Evolutionary conservation across 2,329 filamentous ascomycete species (phyloP).

Genomic region (Coniochaeta hoffmannii): DNA sequence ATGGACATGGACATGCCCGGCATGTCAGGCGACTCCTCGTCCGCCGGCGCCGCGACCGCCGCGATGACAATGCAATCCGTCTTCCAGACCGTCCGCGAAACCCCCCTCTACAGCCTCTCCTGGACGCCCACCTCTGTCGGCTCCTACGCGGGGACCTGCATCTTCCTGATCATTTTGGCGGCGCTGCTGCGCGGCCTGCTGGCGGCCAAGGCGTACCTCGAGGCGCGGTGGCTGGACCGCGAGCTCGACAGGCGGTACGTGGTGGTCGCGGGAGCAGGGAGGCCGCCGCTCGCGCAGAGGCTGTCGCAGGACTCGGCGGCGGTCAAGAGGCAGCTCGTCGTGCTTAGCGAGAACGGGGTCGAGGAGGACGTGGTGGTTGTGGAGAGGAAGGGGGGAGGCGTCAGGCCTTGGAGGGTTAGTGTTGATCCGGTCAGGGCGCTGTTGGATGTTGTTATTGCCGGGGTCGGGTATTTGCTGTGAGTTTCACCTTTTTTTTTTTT

Average conservation of each 20-base stretch:
- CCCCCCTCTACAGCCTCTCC: slow-evolving; percentile 48
- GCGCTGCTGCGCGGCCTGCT: slow-evolving; percentile 62
- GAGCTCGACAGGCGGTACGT: slow-evolving; percentile 73
- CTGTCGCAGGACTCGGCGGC: slow-evolving; percentile 52
- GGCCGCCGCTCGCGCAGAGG: slow-evolving; percentile 47
- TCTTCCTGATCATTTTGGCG: slow-evolving; percentile 78
- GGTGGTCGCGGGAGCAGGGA: slow-evolving; percentile 53
- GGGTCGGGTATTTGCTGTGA: slow-evolving; percentile 79
- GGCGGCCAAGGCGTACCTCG: slow-evolving; percentile 60
- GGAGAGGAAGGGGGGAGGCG: slow-evolving; percentile 41
- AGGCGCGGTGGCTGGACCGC: slow-evolving; percentile 57
- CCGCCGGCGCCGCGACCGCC: not conserved
- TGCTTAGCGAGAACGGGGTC: slow-evolving; percentile 67
- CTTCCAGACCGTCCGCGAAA: slow-evolving; percentile 52
- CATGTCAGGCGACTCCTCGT: slow-evolving; percentile 10
- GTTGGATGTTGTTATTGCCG: slow-evolving; percentile 65
- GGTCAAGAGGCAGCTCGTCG: slow-evolving; percentile 47
- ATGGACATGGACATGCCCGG: slow-evolving; percentile 12
- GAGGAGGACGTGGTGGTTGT: slow-evolving; percentile 77
- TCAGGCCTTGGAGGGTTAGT: slow-evolving; percentile 71
- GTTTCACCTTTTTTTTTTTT: slow-evolving; percentile 25
- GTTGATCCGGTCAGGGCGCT: slow-evolving; percentile 69
- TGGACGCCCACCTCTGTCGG: slow-evolving; percentile 70
- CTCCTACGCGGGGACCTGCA: slow-evolving; percentile 80
- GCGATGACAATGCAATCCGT: slow-evolving; percentile 36